These are phyloP conservation scores for Aspergillus ellipticus DNA, from an alignment of 495 filamentous ascomycete genomes.

Conservation along the genomic window DNA sequence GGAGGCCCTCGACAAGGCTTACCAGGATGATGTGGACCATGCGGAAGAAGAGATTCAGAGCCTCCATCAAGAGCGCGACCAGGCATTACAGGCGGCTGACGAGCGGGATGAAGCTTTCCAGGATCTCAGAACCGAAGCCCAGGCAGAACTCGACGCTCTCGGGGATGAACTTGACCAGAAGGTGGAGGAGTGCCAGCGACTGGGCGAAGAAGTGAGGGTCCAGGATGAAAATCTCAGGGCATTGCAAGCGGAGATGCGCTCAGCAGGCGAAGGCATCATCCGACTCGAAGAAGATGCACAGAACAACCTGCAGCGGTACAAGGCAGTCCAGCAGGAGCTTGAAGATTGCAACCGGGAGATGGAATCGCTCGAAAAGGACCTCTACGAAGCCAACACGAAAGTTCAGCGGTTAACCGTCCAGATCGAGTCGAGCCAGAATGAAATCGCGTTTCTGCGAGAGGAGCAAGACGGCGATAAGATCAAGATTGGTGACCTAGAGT, in stretches of 20 bases:
- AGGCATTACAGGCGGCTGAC: conserved; percentile 71
- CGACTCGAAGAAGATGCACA: conserved; percentile 83
- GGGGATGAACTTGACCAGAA: conserved; percentile 73
- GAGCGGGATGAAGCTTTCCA: conserved; percentile 79
- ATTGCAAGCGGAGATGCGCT: conserved; percentile 85
- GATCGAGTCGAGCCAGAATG: conserved; percentile 84
- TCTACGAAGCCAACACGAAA: conserved; percentile 79
- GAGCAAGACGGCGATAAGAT: conserved; percentile 99
- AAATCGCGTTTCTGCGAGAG: conserved; percentile 92
- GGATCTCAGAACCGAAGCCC: conserved; percentile 71
- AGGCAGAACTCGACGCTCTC: conserved; percentile 80
- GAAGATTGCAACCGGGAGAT: conserved; percentile 72
- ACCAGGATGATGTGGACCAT: conserved; percentile 73
- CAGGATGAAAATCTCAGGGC: conserved; percentile 74
- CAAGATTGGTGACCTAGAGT: conserved; percentile 89
- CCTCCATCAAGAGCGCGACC: conserved; percentile 78
- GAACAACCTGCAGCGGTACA: conserved; percentile 58
- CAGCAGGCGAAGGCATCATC: conserved; percentile 78
- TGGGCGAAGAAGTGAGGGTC: conserved; percentile 53
- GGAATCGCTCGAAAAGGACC: conserved; percentile 68
- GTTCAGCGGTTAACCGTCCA: conserved; percentile 82
- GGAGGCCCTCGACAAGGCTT: conserved; percentile 59
- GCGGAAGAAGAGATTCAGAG: conserved; percentile 74
- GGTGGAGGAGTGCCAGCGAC: conserved; percentile 65
- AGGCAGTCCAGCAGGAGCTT: conserved; percentile 72